Base-by-base conservation (phyloP, 352 stramenopile genomes). In the Globisporangium sylvaticum region DNA sequence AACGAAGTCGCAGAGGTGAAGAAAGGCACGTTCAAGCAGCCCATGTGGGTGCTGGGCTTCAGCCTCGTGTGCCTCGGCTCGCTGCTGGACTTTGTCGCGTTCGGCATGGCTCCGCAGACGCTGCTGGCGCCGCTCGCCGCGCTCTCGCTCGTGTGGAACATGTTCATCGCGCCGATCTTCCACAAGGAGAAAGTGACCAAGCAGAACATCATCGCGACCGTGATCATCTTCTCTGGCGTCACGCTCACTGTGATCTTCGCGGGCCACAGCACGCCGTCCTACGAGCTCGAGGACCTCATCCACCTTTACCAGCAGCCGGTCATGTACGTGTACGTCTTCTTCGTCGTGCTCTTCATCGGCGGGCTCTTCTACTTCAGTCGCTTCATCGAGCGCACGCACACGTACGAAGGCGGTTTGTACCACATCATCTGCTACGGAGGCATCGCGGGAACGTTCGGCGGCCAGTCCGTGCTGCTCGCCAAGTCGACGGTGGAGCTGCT, bases 111-210 rank as follows among this genome's bases (percentile, higher is more conserved):
- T 2, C 90, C 91, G 12, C 88, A 96, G 76, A 96, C 90, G 15
- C 74, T 97, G 20, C 66, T 97, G n/a, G 90, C 88, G 44, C 90
- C 90, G 24, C 78, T 97, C 56, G 91, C 90, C 4, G 89, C 91
- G 25, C 74, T 97, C 22, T 95, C 87, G 53, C 79, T 97, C 15
- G 91, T 97, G 8, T 97, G 89, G 85, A 97, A 97, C 71, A 93
- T 97, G 75, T 86, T 97, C 46, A 94, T 97, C 63, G 91, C 92
- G 1, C 89, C 88, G 2, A 84, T 90, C 12, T 95, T 98, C 69
- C 89, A 96, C 78, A 90, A 94, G 58, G 91, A 97, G 64, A 92
- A 87, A 53, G 81, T 97, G 31, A 96, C 87, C 10, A 67, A 74
- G 10, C 72, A 89, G 48, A 95, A 96, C 66, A 75, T 97, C 32